These are phyloP conservation scores for Sporisorium scitamineum DNA, from an alignment of 1,284 basidiomycete species.

Conservation along the genomic window DNA sequence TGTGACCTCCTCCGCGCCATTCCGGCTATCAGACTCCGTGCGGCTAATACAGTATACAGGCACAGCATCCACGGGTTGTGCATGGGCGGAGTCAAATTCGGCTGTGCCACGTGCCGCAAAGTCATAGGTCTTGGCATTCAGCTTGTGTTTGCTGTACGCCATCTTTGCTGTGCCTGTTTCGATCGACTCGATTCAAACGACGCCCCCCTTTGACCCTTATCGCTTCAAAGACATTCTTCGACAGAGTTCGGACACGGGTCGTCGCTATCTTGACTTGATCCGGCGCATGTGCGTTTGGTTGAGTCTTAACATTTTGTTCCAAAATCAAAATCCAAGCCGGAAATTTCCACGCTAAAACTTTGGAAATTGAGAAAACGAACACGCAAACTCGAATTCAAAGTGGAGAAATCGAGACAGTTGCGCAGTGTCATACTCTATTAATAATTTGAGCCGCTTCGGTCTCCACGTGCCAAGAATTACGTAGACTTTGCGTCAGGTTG, in stretches of 20 bases:
- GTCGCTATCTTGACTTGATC: too few relatives aligned
- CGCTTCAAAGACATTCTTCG: too few relatives aligned
- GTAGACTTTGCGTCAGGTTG: constrained; percentile 13
- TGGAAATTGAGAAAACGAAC: neutral
- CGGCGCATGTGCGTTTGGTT: too few relatives aligned
- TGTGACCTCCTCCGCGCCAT: neutral
- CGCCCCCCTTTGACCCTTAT: neutral
- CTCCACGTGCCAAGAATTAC: constrained; percentile 38
- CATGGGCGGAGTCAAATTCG: constrained; percentile 2
- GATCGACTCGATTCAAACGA: neutral
- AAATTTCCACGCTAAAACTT: constrained; percentile 5
- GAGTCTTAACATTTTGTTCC: too few relatives aligned
- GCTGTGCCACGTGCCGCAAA: constrained; percentile 16
- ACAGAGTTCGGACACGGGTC: too few relatives aligned
- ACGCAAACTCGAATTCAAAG: constrained; percentile 25
- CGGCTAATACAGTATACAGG: neutral
- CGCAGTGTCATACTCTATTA: constrained; percentile 3
- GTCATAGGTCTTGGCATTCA: constrained; percentile 7
- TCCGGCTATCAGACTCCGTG: neutral
- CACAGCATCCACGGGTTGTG: neutral
- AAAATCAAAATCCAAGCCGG: neutral
- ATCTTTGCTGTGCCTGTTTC: neutral
- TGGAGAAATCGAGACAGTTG: constrained; percentile 2
- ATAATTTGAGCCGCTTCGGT: neutral
- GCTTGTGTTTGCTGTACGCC: neutral